Base-by-base conservation (phyloP, 495 filamentous ascomycete species). In the Penicillium robsamsonii region DNA sequence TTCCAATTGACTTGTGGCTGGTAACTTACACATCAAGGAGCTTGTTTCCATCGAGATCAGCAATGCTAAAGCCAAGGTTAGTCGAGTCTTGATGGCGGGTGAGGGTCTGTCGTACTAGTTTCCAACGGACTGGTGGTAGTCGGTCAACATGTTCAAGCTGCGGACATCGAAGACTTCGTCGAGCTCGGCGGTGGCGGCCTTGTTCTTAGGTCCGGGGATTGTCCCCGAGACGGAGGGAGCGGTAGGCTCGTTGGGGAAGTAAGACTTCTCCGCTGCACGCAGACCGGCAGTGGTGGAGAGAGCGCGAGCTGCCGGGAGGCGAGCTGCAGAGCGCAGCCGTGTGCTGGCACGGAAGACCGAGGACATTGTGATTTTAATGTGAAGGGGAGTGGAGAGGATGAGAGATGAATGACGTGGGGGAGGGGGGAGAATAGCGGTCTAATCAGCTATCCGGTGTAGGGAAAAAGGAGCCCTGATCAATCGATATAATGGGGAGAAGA, bases 161-260 rank as follows among this genome's bases (percentile, higher is more conserved):
- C 93, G 83, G 2, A 91, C 93, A 70, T 98, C 94, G 67, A 96
- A 98, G 57, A 98, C 90, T 74, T 87, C 76, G 73, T 91, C 74
- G 50, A 98, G 78, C 65, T 88, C 79, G 53, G 83, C 81, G 65
- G 89, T 83, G 37, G 90, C 83, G 51, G 82, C 80, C 77, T 82
- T 77, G 71, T 82, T 85, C 75, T 85, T 80, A 45, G 92, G 91
- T 3, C 93, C 94, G 13, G 93, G 93, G 61, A 97, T 92, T 33
- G 82, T 75, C 7, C 89, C 96, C 70, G 82, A 83, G 57, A 97
- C 71, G 11, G 74, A 77, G 30, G 93, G 93, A 22, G 78, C 83
- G 38, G 77, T 55, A n/a, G 92, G 91, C 80, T 97, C 93, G 63
- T 86, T 74, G 58, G 81, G 70, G 71, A 87, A 86, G 77, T 81